Base-by-base conservation (phyloP, 495 filamentous ascomycete species). In the Saxophila tyrrhenica region DNA sequence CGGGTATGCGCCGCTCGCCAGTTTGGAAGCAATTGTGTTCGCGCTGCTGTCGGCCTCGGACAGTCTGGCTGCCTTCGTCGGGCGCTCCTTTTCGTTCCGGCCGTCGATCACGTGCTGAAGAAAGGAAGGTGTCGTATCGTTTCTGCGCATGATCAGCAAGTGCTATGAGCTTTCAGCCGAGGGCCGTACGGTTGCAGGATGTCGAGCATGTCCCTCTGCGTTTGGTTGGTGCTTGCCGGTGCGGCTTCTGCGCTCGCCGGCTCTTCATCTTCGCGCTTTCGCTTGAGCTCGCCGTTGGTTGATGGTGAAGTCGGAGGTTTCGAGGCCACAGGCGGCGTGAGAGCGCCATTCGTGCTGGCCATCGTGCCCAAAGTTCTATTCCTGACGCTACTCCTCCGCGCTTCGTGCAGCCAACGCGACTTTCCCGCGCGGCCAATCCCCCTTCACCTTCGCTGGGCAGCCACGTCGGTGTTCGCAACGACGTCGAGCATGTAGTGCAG, bases 121-220 rank as follows among this genome's bases (percentile, higher is more conserved):
- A 50, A 70, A 65, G 2, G 67, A 70, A 3, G 67, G 69, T 5
- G 51, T 39, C 24, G 65, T 67, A 54, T 71, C 69, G 48, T 63
- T 57, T 52, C 66, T 69, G 49, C 49, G 41, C 8, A 22, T 35
- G 8, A 54, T 63, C 25, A 61, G 51, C 23, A 2, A 20, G 29
- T 10, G 45, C 13, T n/a, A 21, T 15, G 7, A 9, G 9, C 13
- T 24, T 25, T 45, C 3, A 35, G 17, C 43, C 13, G 22, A 35
- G 15, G 42, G 13, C 3, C 32, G 24, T 11, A 44, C 51, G 15
- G 51, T 32, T 32, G 39, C 50, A 62, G 38, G 11, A 62, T 48
- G 15, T 54, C 59, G 13, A 62, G 25, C 20, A 57, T 50, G 25
- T 62, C 59, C 3, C 25, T 50, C 51, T 62, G 59, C 7, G 45